A percentile compares a stretch with the other conserved stretches of the same genome.
phyloP scores from a whole-genome alignment of 1,139 yeast genomes.

The Pneumocystis canis region DNA sequence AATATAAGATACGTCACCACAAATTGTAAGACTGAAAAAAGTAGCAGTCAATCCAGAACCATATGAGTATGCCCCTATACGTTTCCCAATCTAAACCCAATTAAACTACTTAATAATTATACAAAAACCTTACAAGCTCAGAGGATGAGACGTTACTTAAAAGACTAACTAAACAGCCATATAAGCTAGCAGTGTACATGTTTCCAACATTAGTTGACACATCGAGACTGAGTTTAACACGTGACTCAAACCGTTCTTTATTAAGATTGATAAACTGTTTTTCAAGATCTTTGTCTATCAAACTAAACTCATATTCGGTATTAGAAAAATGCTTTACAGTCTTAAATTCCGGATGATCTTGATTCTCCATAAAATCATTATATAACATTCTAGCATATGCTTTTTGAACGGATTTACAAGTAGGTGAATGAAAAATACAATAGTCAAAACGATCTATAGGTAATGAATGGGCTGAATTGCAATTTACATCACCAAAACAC shows the following conservation, averaged over 20 bases:
- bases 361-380: slow-evolving; percentile 67
- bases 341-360: slow-evolving; percentile 43
- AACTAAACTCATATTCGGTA: slow-evolving; percentile 60
- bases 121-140: slow-evolving; percentile 38
- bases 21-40: slow-evolving; percentile 62
- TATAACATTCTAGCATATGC: slow-evolving; percentile 84
- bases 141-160: slow-evolving; percentile 63
- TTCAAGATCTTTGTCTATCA: slow-evolving; percentile 68
- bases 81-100: slow-evolving; percentile 30
- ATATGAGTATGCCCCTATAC: slow-evolving; percentile 86
- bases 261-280: slow-evolving; percentile 71
- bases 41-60: slow-evolving; percentile 97
- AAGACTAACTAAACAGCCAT: slow-evolving; percentile 73
- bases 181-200: slow-evolving; percentile 93
- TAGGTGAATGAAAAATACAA: slow-evolving; percentile 96
- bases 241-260: slow-evolving; percentile 51
- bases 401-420: slow-evolving; percentile 86
- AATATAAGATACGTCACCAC: slow-evolving; percentile 65
- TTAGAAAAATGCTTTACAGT: slow-evolving; percentile 35
- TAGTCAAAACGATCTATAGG: slow-evolving; percentile 66
- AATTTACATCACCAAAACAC: slow-evolving; percentile 14
- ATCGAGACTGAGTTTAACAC: slow-evolving; percentile 66
- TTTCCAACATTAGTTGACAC: slow-evolving; percentile 97
- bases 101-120: slow-evolving; percentile 16
- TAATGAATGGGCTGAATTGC: slow-evolving; percentile 17